Evolutionary conservation across 371 early-diverging fungal species (phyloP).

Genomic region (Mortierella sp.): DNA sequence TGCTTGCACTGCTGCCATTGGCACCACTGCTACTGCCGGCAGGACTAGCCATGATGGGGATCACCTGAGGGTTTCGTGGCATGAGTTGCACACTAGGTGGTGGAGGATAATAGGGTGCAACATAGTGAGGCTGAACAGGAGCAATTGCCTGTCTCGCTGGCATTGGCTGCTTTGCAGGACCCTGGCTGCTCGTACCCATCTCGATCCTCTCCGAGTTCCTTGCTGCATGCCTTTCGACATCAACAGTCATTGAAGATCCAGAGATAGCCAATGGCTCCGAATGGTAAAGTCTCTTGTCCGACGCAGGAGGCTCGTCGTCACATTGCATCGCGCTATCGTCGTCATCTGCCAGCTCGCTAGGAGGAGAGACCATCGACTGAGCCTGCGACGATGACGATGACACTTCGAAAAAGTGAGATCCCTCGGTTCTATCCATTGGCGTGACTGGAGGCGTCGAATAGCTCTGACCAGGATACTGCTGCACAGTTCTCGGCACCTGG

Average conservation of each 20-base stretch:
- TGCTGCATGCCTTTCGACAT: constrained; percentile 2
- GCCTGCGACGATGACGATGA: neutral
- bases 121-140: constrained; percentile 49
- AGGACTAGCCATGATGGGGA: neutral
- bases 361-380: constrained; percentile 10
- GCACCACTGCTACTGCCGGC: constrained; percentile 8
- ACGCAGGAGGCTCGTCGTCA: constrained; percentile 9
- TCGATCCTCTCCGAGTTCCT: constrained; percentile 28
- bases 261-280: constrained; percentile 24
- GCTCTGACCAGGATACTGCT: constrained; percentile 3
- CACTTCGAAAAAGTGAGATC: neutral
- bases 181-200: too few species aligned
- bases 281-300: constrained; percentile 4
- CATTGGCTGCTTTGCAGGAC: too few species aligned
- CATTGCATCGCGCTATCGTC: constrained; percentile 40
- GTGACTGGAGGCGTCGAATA: constrained; percentile 28
- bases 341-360: constrained; percentile 2
- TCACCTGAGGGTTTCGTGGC: constrained; percentile 26
- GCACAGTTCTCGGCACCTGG: constrained; percentile 7
- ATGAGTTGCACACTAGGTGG: constrained; percentile 33
- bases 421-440: constrained; percentile 14
- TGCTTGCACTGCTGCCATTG: constrained; percentile 15
- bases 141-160: constrained; percentile 34
- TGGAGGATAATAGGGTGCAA: constrained; percentile 53
- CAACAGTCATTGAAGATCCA: neutral